Conservation (phyloP, 1,284 basidiomycete species). For the Stereum hirsutum region DNA sequence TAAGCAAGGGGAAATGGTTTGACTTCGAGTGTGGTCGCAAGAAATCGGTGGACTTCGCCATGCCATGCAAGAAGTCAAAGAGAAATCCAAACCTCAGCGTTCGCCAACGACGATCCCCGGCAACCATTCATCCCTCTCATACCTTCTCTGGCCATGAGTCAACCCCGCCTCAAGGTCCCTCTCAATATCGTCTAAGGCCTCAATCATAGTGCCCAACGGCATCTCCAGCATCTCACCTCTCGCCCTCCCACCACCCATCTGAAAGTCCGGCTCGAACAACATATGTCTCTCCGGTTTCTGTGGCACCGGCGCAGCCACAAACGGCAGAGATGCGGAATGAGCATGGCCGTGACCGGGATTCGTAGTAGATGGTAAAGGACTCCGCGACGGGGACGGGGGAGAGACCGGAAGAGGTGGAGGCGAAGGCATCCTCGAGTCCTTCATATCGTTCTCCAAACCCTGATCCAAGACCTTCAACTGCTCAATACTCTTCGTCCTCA, state of each 20-base stretch:
- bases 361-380: slow-evolving; percentile 4
- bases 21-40: no score
- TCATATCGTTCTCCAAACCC: no score
- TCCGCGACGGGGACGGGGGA: slow-evolving; percentile 2
- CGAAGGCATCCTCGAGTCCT: slow-evolving; percentile 3
- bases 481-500: slow-evolving; percentile 21
- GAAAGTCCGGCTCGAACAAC: slow-evolving; percentile 1
- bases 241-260: background rate
- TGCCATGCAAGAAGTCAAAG: no score
- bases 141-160: no score
- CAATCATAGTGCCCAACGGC: slow-evolving; percentile 2
- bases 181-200: no score
- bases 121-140: slow-evolving; percentile 13
- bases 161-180: no score
- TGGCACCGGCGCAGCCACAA: slow-evolving; percentile 5
- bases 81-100: background rate
- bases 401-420: slow-evolving; percentile 7
- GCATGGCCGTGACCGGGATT: slow-evolving; percentile 1
- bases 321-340: slow-evolving; percentile 2
- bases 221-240: slow-evolving; percentile 20
- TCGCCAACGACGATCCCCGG: slow-evolving; percentile 10
- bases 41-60: no score
- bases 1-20: no score
- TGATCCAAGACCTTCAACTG: slow-evolving; percentile 11
- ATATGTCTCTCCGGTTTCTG: slow-evolving; percentile 3